Conservation (phyloP, 2,329 filamentous ascomycete species). For the Xylariomycetidae sp. region DNA sequence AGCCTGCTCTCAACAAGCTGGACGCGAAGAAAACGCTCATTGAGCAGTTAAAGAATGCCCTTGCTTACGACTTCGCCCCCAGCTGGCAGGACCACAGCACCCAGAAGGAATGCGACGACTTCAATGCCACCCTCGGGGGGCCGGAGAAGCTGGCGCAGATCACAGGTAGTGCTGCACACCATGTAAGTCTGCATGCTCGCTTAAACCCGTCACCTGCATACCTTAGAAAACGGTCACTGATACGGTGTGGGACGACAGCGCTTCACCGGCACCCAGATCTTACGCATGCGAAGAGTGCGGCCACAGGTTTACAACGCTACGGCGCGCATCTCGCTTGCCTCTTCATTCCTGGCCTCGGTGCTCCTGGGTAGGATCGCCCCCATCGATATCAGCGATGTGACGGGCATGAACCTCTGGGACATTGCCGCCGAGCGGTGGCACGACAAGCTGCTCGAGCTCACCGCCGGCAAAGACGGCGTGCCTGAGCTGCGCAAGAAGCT, state of each 20-base stretch:
- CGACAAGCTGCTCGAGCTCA: slow-evolving; percentile 66
- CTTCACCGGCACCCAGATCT: slow-evolving; percentile 95
- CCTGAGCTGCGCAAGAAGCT: slow-evolving; percentile 69
- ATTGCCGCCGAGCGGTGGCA: slow-evolving; percentile 70
- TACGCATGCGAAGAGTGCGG: slow-evolving; percentile 75
- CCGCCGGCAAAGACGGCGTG: slow-evolving; percentile 54
- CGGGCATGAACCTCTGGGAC: slow-evolving; percentile 96
- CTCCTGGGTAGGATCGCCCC: slow-evolving; percentile 82
- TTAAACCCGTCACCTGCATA: not conserved
- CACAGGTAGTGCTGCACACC: slow-evolving; percentile 91
- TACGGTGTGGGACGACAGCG: slow-evolving; percentile 46
- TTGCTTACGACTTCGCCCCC: slow-evolving; percentile 81
- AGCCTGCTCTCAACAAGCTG: slow-evolving; percentile 55
- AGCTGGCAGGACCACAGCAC: slow-evolving; percentile 99
- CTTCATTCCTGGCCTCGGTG: slow-evolving; percentile 87
- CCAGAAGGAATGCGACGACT: slow-evolving; percentile 82
- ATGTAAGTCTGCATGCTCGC: slow-evolving; percentile 50
- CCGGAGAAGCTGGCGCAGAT: slow-evolving; percentile 64
- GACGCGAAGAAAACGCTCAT: slow-evolving; percentile 57
- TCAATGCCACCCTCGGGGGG: slow-evolving; percentile 66
- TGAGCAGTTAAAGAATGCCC: slow-evolving; percentile 65
- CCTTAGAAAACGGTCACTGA: not conserved
- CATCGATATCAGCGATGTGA: slow-evolving; percentile 89
- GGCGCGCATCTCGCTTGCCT: slow-evolving; percentile 83
- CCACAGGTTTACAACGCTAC: slow-evolving; percentile 78